These are phyloP conservation scores for Oryza australiensis DNA, from an alignment of 176 grass and related monocot genomes.

Conservation along the genomic window DNA sequence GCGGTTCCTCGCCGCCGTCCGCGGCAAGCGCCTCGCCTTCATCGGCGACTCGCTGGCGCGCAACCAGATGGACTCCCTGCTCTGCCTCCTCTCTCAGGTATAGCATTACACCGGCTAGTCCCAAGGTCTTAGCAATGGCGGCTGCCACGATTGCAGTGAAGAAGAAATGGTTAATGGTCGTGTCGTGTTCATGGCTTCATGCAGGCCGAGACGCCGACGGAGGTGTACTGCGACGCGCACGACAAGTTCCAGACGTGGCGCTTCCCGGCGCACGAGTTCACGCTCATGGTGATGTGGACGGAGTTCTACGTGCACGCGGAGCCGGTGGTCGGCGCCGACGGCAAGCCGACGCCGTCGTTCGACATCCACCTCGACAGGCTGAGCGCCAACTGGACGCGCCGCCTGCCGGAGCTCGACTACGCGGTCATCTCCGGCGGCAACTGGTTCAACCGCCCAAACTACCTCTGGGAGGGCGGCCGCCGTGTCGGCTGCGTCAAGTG, in stretches of 20 bases:
- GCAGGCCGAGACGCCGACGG: conserved; percentile 52
- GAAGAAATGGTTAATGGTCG: too few species aligned
- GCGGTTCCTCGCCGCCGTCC: conserved; percentile 46
- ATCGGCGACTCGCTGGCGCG: conserved; percentile 81
- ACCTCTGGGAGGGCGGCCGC: conserved; percentile 44
- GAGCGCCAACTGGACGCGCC: conserved; percentile 41
- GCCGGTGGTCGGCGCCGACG: conserved; percentile 18
- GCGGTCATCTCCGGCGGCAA: conserved; percentile 65
- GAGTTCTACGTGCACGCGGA: conserved; percentile 52
- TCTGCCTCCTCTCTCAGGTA: conserved; percentile 68
- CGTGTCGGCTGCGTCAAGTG: conserved; percentile 55
- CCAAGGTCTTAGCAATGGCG: neutral
- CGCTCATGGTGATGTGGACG: conserved; percentile 66
- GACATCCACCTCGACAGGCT: conserved; percentile 75
- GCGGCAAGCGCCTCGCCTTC: conserved; percentile 61
- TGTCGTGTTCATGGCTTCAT: neutral
- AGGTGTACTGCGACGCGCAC: conserved; percentile 38
- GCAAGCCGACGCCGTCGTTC: conserved; percentile 43
- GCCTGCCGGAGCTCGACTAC: conserved; percentile 48
- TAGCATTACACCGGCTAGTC: neutral
- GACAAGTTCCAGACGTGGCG: conserved; percentile 53
- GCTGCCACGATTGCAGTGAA: neutral
- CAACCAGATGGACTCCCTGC: conserved; percentile 67
- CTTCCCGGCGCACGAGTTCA: conserved; percentile 70
- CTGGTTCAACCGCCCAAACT: conserved; percentile 66